Base-by-base conservation (phyloP, 805 yeast species). In the Ogataea sp. region DNA sequence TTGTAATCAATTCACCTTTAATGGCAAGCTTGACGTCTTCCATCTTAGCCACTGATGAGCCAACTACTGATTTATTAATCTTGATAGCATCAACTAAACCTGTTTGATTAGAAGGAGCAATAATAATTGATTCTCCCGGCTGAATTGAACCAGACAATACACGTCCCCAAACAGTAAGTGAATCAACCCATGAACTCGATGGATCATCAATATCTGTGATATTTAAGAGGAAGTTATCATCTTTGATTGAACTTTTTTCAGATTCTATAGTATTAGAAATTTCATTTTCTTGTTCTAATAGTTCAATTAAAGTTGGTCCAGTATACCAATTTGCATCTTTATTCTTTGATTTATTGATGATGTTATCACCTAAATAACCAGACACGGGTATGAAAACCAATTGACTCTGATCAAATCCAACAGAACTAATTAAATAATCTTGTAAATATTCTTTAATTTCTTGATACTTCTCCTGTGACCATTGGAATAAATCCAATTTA, bases 351-450 rank as follows among this genome's bases (percentile, higher is more conserved):
- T 59, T 56, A 21, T 68, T 71, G 14, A 73, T 74, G 11, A 84
- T 80, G 50, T 83, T 82, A 37, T 67, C 74, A 9, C 94, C 94
- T 3, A 69, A 56, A 35, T 78, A 66, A 0, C 90, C 94, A 9
- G 85, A 76, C 21, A 80, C 71, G 2, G 94, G 93, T 2, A 84
- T 49, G 37, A 50, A 68, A 84, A 0, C 80, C 80, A 24, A 80
- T 73, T 11, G 70, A 72, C n/a, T 65, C 55, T 3, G n/a, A 84
- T 49, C 37, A 50, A 68, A 84, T 0, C 80, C 80, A 24, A 80
- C 73, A 10, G 70, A 72, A n/a, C 65, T 55, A 3, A 64, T 53
- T 46, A 84, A 62, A 52, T 71, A 80, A 33, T 68, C 73, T 3
- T 55, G 48, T 40, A 84, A 53, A 46, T 74, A 73, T 6, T 55